These are phyloP conservation scores for Phycomyces nitens DNA, from an alignment of 192 early-diverging fungal genomes.

Conservation along the genomic window DNA sequence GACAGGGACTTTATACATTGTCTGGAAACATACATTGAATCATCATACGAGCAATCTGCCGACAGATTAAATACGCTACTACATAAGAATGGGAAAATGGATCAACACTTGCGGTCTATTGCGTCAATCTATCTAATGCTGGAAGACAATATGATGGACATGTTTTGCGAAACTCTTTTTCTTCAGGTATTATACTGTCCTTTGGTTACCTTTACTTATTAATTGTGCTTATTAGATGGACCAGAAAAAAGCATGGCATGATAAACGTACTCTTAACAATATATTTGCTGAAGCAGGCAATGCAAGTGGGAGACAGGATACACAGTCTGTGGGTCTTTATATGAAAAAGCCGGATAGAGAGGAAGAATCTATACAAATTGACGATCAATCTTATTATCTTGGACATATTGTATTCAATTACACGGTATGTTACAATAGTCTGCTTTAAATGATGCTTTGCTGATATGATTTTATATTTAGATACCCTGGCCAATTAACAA, in stretches of 20 bases:
- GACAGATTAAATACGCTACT: slow-evolving; percentile 20
- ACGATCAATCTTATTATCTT: background rate
- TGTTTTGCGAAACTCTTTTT: slow-evolving; percentile 34
- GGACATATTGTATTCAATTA: slow-evolving; percentile 10
- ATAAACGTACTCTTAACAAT: slow-evolving; percentile 30
- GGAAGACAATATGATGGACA: slow-evolving; percentile 38
- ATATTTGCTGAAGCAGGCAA: slow-evolving; percentile 23
- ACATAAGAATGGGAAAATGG: slow-evolving; percentile 20
- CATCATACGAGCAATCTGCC: slow-evolving; percentile 27
- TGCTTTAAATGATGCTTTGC: background rate
- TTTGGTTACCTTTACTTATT: background rate
- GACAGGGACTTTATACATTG: slow-evolving; percentile 2
- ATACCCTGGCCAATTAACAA: slow-evolving; percentile 39
- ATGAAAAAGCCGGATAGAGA: slow-evolving; percentile 1
- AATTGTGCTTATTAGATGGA: slow-evolving; percentile 27
- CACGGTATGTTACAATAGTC: slow-evolving; percentile 4
- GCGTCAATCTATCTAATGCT: slow-evolving; percentile 38
- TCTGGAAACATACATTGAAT: slow-evolving; percentile 29
- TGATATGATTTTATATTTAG: no score
- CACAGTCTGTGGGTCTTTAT: slow-evolving; percentile 2
- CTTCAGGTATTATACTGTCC: slow-evolving; percentile 6
- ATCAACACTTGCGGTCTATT: slow-evolving; percentile 26
- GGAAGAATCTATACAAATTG: background rate
- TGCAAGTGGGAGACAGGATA: slow-evolving; percentile 12
- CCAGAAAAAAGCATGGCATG: slow-evolving; percentile 35